Conservation (phyloP, 441 rosid genomes). For the Kokia cookei region DNA sequence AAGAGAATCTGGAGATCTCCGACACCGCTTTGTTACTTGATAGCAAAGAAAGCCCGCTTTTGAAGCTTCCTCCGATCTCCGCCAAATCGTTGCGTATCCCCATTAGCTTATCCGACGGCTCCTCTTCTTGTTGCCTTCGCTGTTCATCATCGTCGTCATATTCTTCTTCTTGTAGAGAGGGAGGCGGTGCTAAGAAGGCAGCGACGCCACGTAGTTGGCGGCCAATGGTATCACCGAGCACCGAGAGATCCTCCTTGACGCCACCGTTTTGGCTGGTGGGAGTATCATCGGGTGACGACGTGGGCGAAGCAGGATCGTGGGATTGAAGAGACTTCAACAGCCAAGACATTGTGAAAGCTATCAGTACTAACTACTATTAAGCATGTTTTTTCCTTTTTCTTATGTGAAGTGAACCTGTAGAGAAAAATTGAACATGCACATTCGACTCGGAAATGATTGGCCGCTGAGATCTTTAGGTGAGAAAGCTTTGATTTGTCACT, state of each 20-base stretch:
- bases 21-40: conserved; percentile 30
- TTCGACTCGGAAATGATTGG: no score
- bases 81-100: conserved; percentile 66
- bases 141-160: background rate
- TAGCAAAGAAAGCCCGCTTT: conserved; percentile 36
- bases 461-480: no score
- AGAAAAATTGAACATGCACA: no score
- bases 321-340: conserved; percentile 40
- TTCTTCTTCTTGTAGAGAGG: background rate
- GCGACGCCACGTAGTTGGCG: conserved; percentile 53
- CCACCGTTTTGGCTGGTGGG: conserved; percentile 1
- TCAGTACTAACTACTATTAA: background rate
- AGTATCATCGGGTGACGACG: background rate
- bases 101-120: conserved; percentile 21
- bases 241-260: conserved; percentile 35
- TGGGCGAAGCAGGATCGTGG: conserved; percentile 19
- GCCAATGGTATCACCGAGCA: conserved; percentile 34
- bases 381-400: no score
- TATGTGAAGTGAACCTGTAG: no score
- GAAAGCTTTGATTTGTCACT: no score
- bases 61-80: conserved; percentile 58
- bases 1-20: conserved; percentile 45
- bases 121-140: background rate
- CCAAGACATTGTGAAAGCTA: conserved; percentile 41
- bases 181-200: conserved; percentile 52